A percentile compares a stretch with the other conserved stretches of the same genome.
Evolutionary conservation across 2,329 filamentous ascomycete species (phyloP).

Genomic region (Fusarium haematococcum): DNA sequence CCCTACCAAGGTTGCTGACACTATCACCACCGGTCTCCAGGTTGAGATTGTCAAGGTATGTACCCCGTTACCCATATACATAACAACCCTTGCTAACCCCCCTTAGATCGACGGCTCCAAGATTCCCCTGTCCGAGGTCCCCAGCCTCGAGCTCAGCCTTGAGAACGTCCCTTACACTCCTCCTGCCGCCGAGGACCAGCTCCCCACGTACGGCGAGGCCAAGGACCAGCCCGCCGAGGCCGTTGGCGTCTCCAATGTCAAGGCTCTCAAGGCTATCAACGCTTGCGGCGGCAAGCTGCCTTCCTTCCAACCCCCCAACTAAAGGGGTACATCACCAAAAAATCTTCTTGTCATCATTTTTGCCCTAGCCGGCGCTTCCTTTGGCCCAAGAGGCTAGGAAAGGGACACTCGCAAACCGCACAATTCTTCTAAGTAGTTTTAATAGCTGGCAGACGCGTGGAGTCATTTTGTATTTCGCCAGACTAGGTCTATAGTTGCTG

Average conservation of each 20-base stretch:
- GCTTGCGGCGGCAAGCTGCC: constrained; percentile 33
- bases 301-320: constrained; percentile 30
- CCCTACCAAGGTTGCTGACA: constrained; percentile 40
- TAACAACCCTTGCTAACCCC: neutral
- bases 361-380: constrained; percentile 1
- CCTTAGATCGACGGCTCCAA: constrained; percentile 52
- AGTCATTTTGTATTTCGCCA: constrained; percentile 38
- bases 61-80: neutral
- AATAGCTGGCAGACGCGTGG: constrained; percentile 37
- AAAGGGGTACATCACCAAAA: constrained; percentile 18
- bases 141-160: constrained; percentile 51
- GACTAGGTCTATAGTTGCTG: constrained; percentile 40
- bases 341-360: constrained; percentile 12
- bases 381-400: constrained; percentile 7
- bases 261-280: constrained; percentile 35
- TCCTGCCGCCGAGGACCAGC: constrained; percentile 39
- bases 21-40: constrained; percentile 45
- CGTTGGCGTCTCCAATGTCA: constrained; percentile 28
- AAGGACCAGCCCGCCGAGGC: constrained; percentile 33
- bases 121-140: constrained; percentile 48
- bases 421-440: constrained; percentile 41
- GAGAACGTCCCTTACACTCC: constrained; percentile 46
- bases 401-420: constrained; percentile 39
- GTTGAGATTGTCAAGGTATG: constrained; percentile 51
- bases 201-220: constrained; percentile 44